Base-by-base conservation (phyloP, 441 rosid species). In the Adansonia madagascariensis region DNA sequence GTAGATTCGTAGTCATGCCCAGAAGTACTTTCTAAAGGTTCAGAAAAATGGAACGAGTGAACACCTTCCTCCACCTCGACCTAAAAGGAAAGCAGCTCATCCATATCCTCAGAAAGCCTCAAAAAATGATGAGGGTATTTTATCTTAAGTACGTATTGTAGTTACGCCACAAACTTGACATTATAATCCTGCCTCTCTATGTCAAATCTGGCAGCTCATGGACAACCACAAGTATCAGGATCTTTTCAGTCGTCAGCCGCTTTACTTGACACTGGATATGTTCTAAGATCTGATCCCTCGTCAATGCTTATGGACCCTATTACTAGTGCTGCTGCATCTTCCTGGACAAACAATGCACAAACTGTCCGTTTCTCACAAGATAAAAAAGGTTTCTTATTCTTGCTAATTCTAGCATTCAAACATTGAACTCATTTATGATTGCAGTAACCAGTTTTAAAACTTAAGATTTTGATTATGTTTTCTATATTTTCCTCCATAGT, bases 61-160 rank as follows among this genome's bases (percentile, higher is more conserved):
- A 83, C 97, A 91, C 81, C 90, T 94, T 47, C 98, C 97, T 81
- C 98, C 98, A 6, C 98, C 98, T 72, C 85, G 98, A 22, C 97
- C 98, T 31, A 31, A 31, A 31, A 31, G 35, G 35, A 31, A 31
- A 31, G 35, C 35, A 31, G 35, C 35, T 31, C 94, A 90, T 89
- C 97, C 98, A 4, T 94, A 94, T 81, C 98, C 97, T 31, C 98
- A 92, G 55, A 94, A 91, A 81, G 92, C 98, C 27, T 84, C 92
- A 27, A 94, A 90, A 82, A 86, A 52, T 77, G 90, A 94, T 90
- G 77, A 31, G 83, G 35, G 44, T 72, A 46, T 24, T 59, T 74
- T 18, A 18, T 77, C 7, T 52, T 57, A 68, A 73, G 43, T 46
- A 22, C 20, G 8, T 12, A 31, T 31, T 61, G 57, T 65, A 15